These are phyloP conservation scores for Solanum bulbocastanum DNA, from an alignment of 257 asterid species.

Conservation along the genomic window DNA sequence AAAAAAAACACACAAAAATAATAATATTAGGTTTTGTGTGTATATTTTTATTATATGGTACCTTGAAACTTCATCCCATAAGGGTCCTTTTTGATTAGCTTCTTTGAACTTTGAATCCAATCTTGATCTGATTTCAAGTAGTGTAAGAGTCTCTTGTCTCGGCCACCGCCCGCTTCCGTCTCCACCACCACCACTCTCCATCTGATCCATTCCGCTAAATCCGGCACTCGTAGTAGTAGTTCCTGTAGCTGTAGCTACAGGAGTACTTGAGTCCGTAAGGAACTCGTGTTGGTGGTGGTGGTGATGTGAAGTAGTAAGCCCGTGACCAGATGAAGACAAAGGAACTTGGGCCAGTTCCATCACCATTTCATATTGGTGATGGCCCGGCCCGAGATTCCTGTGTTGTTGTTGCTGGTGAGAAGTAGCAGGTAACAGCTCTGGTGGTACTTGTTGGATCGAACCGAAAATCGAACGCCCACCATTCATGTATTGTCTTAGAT, in stretches of 20 bases:
- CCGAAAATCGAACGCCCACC: constrained; percentile 45
- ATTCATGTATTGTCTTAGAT: constrained; percentile 61
- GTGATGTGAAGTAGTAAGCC: background rate
- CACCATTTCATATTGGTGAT: constrained; percentile 52
- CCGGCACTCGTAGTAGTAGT: constrained; percentile 4
- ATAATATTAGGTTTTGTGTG: constrained; percentile 7
- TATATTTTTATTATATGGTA: constrained; percentile 3
- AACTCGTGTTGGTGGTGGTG: constrained; percentile 22
- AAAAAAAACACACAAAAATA: background rate
- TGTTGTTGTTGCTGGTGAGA: background rate
- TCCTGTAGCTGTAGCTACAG: background rate
- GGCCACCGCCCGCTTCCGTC: constrained; percentile 92
- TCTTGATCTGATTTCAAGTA: constrained; percentile 93
- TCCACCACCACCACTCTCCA: constrained; percentile 10
- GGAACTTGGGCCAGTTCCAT: background rate
- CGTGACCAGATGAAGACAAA: background rate
- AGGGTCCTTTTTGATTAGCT: constrained; percentile 93
- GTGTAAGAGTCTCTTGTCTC: constrained; percentile 93
- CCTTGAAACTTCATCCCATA: constrained; percentile 99
- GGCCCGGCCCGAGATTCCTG: constrained; percentile 14
- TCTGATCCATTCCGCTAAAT: constrained; percentile 36
- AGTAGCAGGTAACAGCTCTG: constrained; percentile 5
- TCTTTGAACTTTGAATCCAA: constrained; percentile 88
- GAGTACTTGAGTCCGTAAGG: constrained; percentile 35
- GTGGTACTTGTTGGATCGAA: constrained; percentile 36